A percentile compares a stretch with the other conserved stretches of the same genome.
phyloP scores from a whole-genome alignment of 208 protist species.

The Trypanosomatidae sp. region DNA sequence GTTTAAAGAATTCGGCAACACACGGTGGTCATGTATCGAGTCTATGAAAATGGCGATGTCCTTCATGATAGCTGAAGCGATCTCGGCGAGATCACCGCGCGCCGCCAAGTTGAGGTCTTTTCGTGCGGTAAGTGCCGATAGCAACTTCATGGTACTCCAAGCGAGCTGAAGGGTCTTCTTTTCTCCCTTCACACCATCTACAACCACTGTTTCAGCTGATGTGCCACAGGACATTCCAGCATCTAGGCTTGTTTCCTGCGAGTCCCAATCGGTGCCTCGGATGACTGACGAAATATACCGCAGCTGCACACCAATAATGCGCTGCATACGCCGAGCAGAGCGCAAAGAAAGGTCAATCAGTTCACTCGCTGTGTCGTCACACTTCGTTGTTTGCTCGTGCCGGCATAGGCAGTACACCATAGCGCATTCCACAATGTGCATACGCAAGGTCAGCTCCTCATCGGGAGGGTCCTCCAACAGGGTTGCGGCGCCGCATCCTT shows the following conservation, averaged over 20 bases:
- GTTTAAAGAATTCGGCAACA: neutral
- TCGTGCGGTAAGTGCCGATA: neutral
- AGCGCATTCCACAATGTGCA: constrained; percentile 4
- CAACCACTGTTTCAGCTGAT: neutral
- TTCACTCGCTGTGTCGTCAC: neutral
- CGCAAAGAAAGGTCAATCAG: neutral
- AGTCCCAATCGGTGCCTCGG: neutral
- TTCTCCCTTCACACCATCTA: neutral
- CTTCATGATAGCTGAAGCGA: neutral
- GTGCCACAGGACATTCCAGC: neutral
- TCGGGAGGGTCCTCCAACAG: neutral
- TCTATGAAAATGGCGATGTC: neutral
- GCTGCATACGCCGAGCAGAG: neutral
- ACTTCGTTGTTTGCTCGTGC: neutral
- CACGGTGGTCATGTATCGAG: neutral
- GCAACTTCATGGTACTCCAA: constrained; percentile 1
- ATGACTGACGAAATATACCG: constrained; percentile 1
- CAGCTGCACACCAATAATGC: neutral
- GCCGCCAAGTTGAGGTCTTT: neutral
- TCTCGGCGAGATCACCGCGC: neutral
- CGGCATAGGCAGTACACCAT: constrained; percentile 5
- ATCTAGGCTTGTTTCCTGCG: neutral
- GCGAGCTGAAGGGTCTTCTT: neutral
- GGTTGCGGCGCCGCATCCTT: too few species aligned
- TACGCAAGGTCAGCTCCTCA: neutral